These are phyloP conservation scores for Sugiyamaella xylanicola DNA, from an alignment of 1,139 yeast species.

Conservation along the genomic window DNA sequence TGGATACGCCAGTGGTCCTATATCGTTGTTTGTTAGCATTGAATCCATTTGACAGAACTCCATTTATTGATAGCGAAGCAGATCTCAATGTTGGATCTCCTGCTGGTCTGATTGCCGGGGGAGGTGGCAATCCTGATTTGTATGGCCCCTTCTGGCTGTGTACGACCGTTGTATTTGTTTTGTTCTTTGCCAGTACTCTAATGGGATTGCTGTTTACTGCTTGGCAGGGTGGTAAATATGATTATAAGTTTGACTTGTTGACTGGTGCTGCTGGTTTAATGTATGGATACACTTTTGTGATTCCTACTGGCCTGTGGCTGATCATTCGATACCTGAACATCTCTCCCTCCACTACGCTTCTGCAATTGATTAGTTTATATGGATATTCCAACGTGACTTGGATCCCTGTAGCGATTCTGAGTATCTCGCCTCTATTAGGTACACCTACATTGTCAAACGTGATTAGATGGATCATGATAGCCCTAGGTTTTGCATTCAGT, in stretches of 20 bases:
- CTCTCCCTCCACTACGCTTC: slow-evolving; percentile 43
- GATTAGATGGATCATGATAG: slow-evolving; percentile 44
- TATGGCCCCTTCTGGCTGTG: slow-evolving; percentile 88
- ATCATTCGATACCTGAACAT: slow-evolving; percentile 48
- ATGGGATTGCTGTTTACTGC: slow-evolving; percentile 54
- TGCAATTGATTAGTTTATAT: slow-evolving; percentile 59
- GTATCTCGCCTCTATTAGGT: slow-evolving; percentile 46
- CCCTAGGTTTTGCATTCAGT: slow-evolving; percentile 43
- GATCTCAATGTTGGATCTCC: slow-evolving; percentile 40
- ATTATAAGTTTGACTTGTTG: slow-evolving; percentile 62
- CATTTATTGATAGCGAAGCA: slow-evolving; percentile 40
- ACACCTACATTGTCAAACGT: slow-evolving; percentile 41
- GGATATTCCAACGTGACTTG: slow-evolving; percentile 80
- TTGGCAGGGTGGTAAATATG: slow-evolving; percentile 50
- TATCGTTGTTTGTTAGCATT: slow-evolving; percentile 43
- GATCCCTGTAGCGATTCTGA: slow-evolving; percentile 72
- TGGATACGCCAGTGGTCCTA: slow-evolving; percentile 60
- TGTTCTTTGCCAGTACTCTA: slow-evolving; percentile 72
- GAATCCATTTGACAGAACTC: slow-evolving; percentile 38
- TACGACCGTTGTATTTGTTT: slow-evolving; percentile 68
- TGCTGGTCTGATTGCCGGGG: slow-evolving; percentile 35
- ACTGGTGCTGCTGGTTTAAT: slow-evolving; percentile 66
- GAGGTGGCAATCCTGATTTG: slow-evolving; percentile 52
- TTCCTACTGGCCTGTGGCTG: slow-evolving; percentile 59
- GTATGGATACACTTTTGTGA: slow-evolving; percentile 69